Base-by-base conservation (phyloP, 495 filamentous ascomycete species). In the Choiromyces venosus region DNA sequence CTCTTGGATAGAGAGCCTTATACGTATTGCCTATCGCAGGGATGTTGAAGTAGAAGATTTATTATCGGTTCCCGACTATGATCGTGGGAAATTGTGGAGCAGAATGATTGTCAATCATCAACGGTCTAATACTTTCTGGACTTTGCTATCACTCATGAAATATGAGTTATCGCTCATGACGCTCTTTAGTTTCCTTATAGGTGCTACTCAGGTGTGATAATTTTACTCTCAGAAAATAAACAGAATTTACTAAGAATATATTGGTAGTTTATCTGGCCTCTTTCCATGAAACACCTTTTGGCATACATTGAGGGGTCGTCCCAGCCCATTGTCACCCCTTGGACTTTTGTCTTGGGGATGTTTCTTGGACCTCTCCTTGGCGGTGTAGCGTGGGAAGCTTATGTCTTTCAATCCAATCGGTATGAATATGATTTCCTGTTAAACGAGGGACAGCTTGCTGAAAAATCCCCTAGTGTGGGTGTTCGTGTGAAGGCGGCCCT, bases 221-320 rank as follows among this genome's bases (percentile, higher is more conserved):
- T 29, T 70, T 70, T 10, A 10, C 40, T 52, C 33, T 4, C 52
- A 14, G 52, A 33, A 33, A 61, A 61, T 61, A 61, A 29, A 56
- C 16, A 35, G 1, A 33, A 70, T 40, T 36, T 36, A 29, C 37
- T 70, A 67, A 40, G 38, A 36, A 46, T 70, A 18, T n/a, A 52
- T 38, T 12, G 16, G 7, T 40, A 74, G 72, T 80, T 80, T 70
- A 61, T 80, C 61, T 80, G 75, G 74, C 78, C 78, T 6, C 52
- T 80, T 42, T 74, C 75, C 8, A 80, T 80, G 78, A 73, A 79
- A 29, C 74, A 80, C 25, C 65, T 80, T 5, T 67, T 80, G 16
- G 78, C 74, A 35, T 80, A 80, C 70, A 71, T 80, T 39, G 78
- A 80, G 61, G 71, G 72, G 37, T 81, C 78, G 14, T 78, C 77